Base-by-base conservation (phyloP, 768 basidiomycete genomes). In the Boletus huronensis region DNA sequence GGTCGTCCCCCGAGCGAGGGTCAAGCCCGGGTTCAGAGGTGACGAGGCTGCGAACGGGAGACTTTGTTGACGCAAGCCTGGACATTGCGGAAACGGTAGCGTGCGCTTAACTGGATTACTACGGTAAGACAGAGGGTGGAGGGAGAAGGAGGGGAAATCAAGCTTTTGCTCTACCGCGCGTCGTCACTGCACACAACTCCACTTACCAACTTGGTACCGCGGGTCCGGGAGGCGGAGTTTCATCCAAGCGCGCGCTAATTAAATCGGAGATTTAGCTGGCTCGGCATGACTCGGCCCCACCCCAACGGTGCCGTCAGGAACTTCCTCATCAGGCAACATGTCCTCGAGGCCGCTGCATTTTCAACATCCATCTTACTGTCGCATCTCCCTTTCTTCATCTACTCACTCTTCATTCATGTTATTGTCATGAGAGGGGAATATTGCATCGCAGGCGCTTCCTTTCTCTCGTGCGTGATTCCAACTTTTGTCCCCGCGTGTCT, bases 381-480 rank as follows among this genome's bases (percentile, higher is more conserved):
- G 36, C 39, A 66, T 51, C 57, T 55, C 59, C 38, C 61, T 55
- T 59, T 54, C 52, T 52, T 50, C 43, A 51, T 55, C 60, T 61
- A 36, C 57, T 50, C 41, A 45, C 52, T 54, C 53, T 56, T 60
- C 54, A 54, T 67, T 54, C 53, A 56, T 59, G 61, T 53, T 55
- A 58, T 60, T 50, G 42, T 50, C 49, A 83, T 91, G 82, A 85
- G 79, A 54, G 90, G 90, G 29, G 88, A 90, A 79, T 61, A 88
- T 56, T 91, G 87, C 70, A 80, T 92, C 41, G 83, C 85, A 52
- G 70, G 82, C 59, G 88, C 85, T 48, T 82, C 89, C 46, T 61
- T 90, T 53, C 75, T 92, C 50, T 84, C 89, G 90, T 88, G 68
- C 54, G 85, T 75, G 43, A 43, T 54, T 53, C 34, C 32, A 42